Conservation (phyloP, 2,329 filamentous ascomycete genomes). For the Fonsecaea monophora region DNA sequence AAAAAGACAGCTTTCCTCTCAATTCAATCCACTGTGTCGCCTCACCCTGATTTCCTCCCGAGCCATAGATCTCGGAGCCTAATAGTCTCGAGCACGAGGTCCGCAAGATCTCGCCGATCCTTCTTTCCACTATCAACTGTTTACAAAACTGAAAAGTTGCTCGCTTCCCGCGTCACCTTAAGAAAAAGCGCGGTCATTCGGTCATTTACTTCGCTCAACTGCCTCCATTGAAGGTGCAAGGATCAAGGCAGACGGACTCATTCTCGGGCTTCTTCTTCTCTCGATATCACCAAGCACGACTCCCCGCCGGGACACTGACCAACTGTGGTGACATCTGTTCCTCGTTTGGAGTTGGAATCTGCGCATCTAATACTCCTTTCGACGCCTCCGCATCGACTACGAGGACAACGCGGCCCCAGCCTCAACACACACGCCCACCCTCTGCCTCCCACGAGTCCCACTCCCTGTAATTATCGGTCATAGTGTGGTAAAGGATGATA, state of each 20-base stretch:
- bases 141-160: constrained; percentile 3
- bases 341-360: background rate
- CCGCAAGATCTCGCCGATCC: constrained; percentile 13
- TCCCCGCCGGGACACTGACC: background rate
- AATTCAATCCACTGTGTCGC: background rate
- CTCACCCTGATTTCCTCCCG: background rate
- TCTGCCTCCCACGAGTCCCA: constrained; percentile 2
- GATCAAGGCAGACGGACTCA: background rate
- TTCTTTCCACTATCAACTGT: constrained; percentile 6
- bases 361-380: background rate
- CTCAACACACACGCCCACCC: background rate
- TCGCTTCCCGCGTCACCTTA: background rate
- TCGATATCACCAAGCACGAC: background rate
- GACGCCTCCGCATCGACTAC: constrained; percentile 4
- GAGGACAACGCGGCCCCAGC: background rate
- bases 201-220: background rate
- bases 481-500: constrained; percentile 19
- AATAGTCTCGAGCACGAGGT: constrained; percentile 3
- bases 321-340: constrained; percentile 5
- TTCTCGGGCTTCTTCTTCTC: background rate
- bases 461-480: background rate
- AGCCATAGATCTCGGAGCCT: background rate
- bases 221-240: background rate
- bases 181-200: constrained; percentile 5
- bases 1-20: background rate